A percentile compares a stretch with the other conserved stretches of the same genome.
Evolutionary conservation across 768 basidiomycete species (phyloP).

Genomic region (Phlegmacium glaucopus): DNA sequence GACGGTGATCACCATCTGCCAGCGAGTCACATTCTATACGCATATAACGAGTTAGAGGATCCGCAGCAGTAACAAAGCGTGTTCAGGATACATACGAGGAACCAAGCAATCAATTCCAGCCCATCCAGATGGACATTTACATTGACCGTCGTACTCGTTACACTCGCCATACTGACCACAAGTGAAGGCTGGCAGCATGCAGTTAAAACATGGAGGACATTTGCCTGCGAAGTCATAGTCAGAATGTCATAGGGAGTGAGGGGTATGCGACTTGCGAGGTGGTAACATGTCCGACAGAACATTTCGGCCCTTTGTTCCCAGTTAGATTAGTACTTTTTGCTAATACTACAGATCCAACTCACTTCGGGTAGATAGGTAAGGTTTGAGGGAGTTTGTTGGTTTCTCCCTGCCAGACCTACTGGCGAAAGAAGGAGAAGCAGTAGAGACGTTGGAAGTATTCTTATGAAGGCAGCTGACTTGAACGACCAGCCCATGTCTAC

Average conservation of each 20-base stretch:
- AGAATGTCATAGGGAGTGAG: neutral
- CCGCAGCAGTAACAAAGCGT: neutral
- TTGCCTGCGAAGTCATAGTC: constrained; percentile 34
- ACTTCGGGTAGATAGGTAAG: constrained; percentile 13
- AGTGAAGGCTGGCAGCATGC: constrained; percentile 83
- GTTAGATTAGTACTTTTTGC: neutral
- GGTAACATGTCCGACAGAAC: constrained; percentile 14
- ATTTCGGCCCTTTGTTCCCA: neutral
- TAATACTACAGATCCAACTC: neutral
- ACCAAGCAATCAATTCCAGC: constrained; percentile 93
- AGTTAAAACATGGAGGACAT: constrained; percentile 95
- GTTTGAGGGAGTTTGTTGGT: constrained; percentile 13
- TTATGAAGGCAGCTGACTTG: constrained; percentile 2
- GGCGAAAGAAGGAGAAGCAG: constrained; percentile 6
- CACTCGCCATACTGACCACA: constrained; percentile 94
- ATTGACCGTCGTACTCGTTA: constrained; percentile 91
- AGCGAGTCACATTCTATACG: constrained; percentile 87
- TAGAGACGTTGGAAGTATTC: constrained; percentile 11
- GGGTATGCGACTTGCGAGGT: constrained; percentile 9
- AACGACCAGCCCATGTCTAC: neutral
- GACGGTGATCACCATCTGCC: constrained; percentile 83
- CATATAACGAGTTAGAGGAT: constrained; percentile 5
- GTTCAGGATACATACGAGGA: constrained; percentile 61
- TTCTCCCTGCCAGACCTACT: constrained; percentile 8
- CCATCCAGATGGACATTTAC: constrained; percentile 97